phyloP scores from a whole-genome alignment of 352 stramenopile genomes.

The Thraustochytrium striatum region DNA sequence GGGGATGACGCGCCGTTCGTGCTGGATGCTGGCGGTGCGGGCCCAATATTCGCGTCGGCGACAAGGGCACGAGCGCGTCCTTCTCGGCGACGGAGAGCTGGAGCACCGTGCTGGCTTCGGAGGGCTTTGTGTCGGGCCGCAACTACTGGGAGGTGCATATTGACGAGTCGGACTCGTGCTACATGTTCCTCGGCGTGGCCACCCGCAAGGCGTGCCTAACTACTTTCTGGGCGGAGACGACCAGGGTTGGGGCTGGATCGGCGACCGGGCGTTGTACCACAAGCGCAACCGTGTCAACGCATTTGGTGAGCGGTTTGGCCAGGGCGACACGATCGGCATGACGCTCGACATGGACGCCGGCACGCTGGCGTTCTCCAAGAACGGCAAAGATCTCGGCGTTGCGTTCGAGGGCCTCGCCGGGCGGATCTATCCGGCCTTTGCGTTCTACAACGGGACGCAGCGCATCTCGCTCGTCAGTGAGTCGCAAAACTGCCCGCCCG shows the following conservation, averaged over 20 bases:
- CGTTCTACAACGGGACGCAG: constrained; percentile 84
- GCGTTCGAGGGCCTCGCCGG: constrained; percentile 84
- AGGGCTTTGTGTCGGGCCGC: constrained; percentile 67
- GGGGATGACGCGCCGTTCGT: constrained; percentile 3
- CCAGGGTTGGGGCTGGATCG: constrained; percentile 96
- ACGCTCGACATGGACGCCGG: constrained; percentile 74
- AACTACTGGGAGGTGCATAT: constrained; percentile 79
- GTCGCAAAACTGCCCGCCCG: constrained; percentile 56
- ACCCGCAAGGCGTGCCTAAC: constrained; percentile 80
- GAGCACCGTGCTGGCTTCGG: constrained; percentile 72
- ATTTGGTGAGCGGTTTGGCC: constrained; percentile 73
- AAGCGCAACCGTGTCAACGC: constrained; percentile 84
- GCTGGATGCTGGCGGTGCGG: constrained; percentile 15
- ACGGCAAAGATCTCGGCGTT: constrained; percentile 70
- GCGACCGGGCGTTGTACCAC: constrained; percentile 96
- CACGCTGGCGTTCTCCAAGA: constrained; percentile 75
- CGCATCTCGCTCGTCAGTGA: constrained; percentile 63
- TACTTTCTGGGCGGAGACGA: constrained; percentile 92
- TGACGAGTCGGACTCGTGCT: constrained; percentile 88
- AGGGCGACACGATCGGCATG: constrained; percentile 72
- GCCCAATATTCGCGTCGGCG: constrained; percentile 57
- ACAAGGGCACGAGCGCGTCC: constrained; percentile 64
- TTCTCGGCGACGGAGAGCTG: constrained; percentile 78
- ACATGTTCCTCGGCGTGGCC: constrained; percentile 94
- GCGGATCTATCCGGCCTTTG: constrained; percentile 79